Evolutionary conservation across 768 basidiomycete species (phyloP), one percentile per base, ranked within the genome.

Genomic region (Pleurotus tuoliensis): DNA sequence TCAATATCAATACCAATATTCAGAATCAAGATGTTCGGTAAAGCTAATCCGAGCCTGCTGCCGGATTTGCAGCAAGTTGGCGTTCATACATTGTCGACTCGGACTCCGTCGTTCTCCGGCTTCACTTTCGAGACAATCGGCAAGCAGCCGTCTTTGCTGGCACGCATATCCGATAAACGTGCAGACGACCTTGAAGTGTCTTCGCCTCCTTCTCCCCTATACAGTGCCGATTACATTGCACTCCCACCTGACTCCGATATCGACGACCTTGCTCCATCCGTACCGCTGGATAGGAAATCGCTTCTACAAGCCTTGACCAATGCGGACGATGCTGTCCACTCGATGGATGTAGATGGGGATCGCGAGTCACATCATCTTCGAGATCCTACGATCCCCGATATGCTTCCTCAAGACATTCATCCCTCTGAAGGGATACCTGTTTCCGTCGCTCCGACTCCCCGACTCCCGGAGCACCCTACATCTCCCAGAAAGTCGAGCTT

Each of bases 121-220:
- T 74, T 85, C 63, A 71, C 69, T 24, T 87, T 86, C 64, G 66
- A 60, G 9, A 75, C 67, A 3, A 87, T 87, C 40, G 84, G 84
- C 25, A 76, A 81, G 62, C 67, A 71, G 57, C 83, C 84, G 0
- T 68, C 71, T 12, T 69, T 87, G 16, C 71, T 86, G 24, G 76
- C 72, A 58, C 80, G 85, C 20, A 70, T 86, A 37, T 74, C 78
- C 30, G 64, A 66, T 39, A 63, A 70, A 2, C 64, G 69, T 43
- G 63, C 52, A 47, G 54, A 60, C 16, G 64, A 66, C 25, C 59
- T 34, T 34, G 30, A 34, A 2, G 30, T 34, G 8, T 34, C 30
- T 34, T 34, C 55, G 8, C 49, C 54, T 41, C 57, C 61, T 25
- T 27, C 61, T 49, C 59, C 62, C 25, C 40, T 43, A 3, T 48